Conservation (phyloP, 169 alveolate genomes). For the Plasmodium falciparum region DNA sequence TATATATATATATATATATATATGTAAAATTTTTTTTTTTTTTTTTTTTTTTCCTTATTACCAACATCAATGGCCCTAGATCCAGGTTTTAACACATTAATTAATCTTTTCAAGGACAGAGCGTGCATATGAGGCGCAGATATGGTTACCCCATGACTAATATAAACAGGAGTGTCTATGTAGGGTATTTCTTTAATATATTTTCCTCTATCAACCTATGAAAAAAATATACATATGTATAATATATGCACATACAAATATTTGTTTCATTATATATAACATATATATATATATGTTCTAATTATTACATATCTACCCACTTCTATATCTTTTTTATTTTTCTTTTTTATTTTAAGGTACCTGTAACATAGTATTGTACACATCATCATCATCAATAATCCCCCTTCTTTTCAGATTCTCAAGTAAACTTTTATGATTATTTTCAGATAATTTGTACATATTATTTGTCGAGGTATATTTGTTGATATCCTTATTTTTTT, state of each 20-base stretch:
- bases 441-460: constrained; percentile 41
- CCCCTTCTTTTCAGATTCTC: constrained; percentile 65
- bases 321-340: background rate
- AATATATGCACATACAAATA: background rate
- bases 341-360: background rate
- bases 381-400: constrained; percentile 77
- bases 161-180: constrained; percentile 72
- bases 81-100: constrained; percentile 73
- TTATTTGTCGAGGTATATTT: constrained; percentile 13
- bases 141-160: constrained; percentile 74
- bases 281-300: background rate
- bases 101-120: constrained; percentile 49
- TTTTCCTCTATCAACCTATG: constrained; percentile 71
- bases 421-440: constrained; percentile 54
- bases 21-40: background rate
- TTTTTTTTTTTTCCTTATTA: constrained; percentile 3
- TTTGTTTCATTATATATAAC: background rate
- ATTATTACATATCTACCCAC: background rate
- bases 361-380: constrained; percentile 75
- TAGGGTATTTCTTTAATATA: constrained; percentile 72
- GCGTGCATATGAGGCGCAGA: constrained; percentile 78
- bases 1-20: too few relatives aligned
- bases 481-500: background rate
- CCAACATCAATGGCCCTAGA: constrained; percentile 76
- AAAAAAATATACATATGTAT: constrained; percentile 7